A percentile compares a stretch with the other conserved stretches of the same genome.
Conservation (phyloP, 306 rosid species). For the Rubus idaeus region DNA sequence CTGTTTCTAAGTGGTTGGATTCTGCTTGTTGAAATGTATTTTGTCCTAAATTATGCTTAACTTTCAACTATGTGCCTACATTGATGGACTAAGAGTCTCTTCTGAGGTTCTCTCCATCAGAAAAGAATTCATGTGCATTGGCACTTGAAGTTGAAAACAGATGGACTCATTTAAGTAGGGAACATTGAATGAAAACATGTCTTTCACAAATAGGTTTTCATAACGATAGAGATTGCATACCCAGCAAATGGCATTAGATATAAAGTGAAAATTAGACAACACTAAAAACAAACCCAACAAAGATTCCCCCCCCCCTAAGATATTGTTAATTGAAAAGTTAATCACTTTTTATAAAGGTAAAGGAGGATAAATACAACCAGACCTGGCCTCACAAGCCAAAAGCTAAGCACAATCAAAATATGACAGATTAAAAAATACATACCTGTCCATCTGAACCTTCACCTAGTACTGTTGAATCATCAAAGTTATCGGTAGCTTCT, state of each 20-base stretch:
- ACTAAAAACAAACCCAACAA: constrained; percentile 10
- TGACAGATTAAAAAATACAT: background rate
- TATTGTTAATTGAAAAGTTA: constrained; percentile 7
- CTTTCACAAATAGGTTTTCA: background rate
- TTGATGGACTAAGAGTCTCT: background rate
- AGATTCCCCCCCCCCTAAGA: background rate
- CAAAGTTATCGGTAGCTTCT: constrained; percentile 87
- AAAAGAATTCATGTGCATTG: background rate
- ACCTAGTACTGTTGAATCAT: constrained; percentile 55
- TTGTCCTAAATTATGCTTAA: background rate
- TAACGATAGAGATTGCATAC: constrained; percentile 11
- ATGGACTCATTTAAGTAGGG: background rate
- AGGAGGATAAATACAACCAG: background rate
- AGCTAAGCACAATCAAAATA: constrained; percentile 5
- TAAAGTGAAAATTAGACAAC: constrained; percentile 10
- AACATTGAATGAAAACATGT: background rate
- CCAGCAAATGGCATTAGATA: background rate
- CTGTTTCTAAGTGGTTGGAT: background rate
- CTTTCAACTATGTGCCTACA: background rate
- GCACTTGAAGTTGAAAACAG: background rate
- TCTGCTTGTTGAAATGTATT: background rate
- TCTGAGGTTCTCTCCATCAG: background rate
- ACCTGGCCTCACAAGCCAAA: constrained; percentile 14
- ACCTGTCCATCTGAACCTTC: constrained; percentile 76
- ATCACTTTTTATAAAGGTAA: background rate